Evolutionary conservation across 2,329 filamentous ascomycete species (phyloP).

Genomic region (Zopfia rhizophila): DNA sequence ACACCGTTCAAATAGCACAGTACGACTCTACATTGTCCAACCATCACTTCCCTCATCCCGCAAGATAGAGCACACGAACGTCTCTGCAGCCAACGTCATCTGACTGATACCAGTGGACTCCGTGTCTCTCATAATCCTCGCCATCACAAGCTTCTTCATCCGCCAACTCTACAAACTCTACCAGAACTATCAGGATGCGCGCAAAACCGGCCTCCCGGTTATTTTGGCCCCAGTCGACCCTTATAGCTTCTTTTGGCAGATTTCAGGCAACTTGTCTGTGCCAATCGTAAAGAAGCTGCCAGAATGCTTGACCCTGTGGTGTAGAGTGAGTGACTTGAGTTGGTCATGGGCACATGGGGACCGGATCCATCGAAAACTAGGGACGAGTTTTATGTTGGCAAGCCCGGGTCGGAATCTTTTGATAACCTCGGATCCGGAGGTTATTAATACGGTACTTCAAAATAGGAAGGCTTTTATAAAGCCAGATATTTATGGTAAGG

Average conservation of each 20-base stretch:
- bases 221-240: constrained; percentile 30
- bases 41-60: no score
- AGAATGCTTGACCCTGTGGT: constrained; percentile 21
- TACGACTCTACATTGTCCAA: no score
- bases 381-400: constrained; percentile 28
- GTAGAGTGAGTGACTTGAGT: constrained; percentile 24
- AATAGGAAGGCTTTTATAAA: constrained; percentile 35
- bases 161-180: constrained; percentile 12
- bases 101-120: no score
- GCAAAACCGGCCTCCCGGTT: constrained; percentile 22
- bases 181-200: constrained; percentile 29
- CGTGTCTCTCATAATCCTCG: no score
- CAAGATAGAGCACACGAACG: no score
- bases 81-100: no score
- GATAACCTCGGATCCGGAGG: constrained; percentile 26
- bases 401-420: constrained; percentile 24
- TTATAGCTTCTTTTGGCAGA: constrained; percentile 22
- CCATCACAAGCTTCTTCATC: constrained; percentile 7
- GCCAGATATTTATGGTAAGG: constrained; percentile 31
- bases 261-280: constrained; percentile 3
- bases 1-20: no score
- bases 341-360: constrained; percentile 29
- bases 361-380: constrained; percentile 22
- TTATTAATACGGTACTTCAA: constrained; percentile 24
- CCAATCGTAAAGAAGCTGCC: constrained; percentile 6